A percentile compares a stretch with the other conserved stretches of the same genome.
Conservation (phyloP, 176 grass and related monocot species). For the Carex scoparia region DNA sequence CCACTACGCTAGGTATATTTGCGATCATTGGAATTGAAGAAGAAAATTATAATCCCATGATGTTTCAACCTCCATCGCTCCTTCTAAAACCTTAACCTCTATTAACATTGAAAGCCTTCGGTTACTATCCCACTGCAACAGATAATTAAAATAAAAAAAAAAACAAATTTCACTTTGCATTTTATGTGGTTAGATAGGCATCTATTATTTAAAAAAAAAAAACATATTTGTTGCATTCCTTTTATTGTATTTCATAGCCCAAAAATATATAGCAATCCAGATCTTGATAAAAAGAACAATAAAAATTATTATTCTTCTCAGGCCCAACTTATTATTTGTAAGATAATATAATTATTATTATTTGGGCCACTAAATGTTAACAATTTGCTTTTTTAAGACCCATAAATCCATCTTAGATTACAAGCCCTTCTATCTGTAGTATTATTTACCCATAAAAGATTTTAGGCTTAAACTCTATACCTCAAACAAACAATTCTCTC, state of each 20-base stretch:
- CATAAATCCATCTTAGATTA: neutral
- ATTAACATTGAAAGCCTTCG: too few species aligned
- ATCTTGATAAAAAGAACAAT: neutral
- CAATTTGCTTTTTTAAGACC: neutral
- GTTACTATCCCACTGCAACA: too few species aligned
- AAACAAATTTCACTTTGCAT: neutral
- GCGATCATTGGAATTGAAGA: too few species aligned
- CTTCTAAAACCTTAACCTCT: too few species aligned
- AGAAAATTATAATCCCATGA: too few species aligned
- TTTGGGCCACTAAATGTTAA: neutral
- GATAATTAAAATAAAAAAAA: too few species aligned
- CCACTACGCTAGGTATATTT: too few species aligned
- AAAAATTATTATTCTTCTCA: neutral
- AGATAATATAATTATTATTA: neutral
- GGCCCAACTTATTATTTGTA: neutral
- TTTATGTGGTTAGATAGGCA: neutral
- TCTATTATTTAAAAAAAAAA: neutral
- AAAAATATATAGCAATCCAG: neutral
- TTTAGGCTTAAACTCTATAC: neutral
- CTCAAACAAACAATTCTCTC: too few species aligned
- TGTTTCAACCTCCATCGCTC: too few species aligned
- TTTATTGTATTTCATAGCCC: neutral
- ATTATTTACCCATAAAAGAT: neutral
- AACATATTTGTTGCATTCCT: neutral
- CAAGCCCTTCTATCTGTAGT: neutral